Evolutionary conservation across 176 grass and related monocot species (phyloP).

Genomic region (Musa itinerans): DNA sequence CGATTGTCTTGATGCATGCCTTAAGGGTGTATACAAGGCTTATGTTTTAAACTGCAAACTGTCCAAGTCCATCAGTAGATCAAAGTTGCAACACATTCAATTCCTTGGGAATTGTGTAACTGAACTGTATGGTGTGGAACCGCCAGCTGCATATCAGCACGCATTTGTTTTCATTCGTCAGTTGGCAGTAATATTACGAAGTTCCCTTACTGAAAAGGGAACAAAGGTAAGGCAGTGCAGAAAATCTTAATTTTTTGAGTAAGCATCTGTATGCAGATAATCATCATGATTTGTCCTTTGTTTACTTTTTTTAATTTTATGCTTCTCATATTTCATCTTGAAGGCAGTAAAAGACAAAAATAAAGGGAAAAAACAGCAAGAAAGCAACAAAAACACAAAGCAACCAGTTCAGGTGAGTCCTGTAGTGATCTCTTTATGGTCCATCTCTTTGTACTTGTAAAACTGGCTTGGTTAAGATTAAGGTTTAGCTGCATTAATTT

Average conservation of each 20-base stretch:
- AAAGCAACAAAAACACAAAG: conserved; percentile 54
- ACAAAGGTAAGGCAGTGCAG: conserved; percentile 46
- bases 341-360: conserved; percentile 57
- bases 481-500: too few relatives aligned
- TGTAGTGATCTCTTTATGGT: conserved; percentile 9
- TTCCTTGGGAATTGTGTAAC: conserved; percentile 92
- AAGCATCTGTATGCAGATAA: conserved; percentile 21
- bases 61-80: conserved; percentile 70
- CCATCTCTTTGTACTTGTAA: conserved; percentile 6
- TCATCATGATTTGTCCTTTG: neutral
- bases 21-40: conserved; percentile 94
- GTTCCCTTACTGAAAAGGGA: conserved; percentile 78
- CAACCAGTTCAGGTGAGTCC: conserved; percentile 56
- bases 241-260: conserved; percentile 9
- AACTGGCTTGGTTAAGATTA: neutral
- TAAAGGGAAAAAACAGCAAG: conserved; percentile 62
- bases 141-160: conserved; percentile 67
- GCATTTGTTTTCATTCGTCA: conserved; percentile 97
- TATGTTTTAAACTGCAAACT: conserved; percentile 99
- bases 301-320: conserved; percentile 6
- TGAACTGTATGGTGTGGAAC: conserved; percentile 69
- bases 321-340: neutral
- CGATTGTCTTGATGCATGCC: conserved; percentile 74
- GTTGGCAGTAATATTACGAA: conserved; percentile 63
- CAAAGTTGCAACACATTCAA: conserved; percentile 78